Base-by-base conservation (phyloP, 2,329 filamentous ascomycete genomes). In the Nigrospora sphaerica region DNA sequence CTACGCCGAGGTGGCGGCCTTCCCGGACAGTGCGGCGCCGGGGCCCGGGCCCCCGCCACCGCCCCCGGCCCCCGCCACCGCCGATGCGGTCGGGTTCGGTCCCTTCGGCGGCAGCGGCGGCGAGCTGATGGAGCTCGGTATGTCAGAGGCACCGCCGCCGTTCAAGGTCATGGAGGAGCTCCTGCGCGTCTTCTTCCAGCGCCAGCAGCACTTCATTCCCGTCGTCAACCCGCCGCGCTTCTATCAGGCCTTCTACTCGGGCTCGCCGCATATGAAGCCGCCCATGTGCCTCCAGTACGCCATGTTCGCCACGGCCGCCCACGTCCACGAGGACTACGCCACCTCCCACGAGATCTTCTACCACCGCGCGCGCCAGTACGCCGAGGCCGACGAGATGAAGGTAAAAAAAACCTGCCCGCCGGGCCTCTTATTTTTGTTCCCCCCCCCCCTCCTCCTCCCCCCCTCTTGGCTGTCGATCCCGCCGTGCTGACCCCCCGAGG, bases 341-440 rank as follows among this genome's bases (percentile, higher is more conserved):
- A 56, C 66, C 95, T 38, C 41, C 6, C 81, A 89, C 50, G 83
- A 86, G 9, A 76, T 91, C 41, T 91, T 96, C 57, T 95, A 96
- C 61, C 77, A 80, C 43, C 78, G 89, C 37, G 80, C 90, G 4
- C 78, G 91, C 31, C 90, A 91, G 53, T 95, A 96, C 59, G 75
- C 85, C 0, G 85, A 96, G 54, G 72, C 78, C 33, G 89, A 95
- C 53, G 89, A 96, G 67, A 85, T 95, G 81, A 89, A 83, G 67
- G 77, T 75, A 54, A 46, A n/a, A n/a, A n/a, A n/a, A n/a, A n/a
- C n/a, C n/a, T n/a, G 32, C 14, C 7, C 12, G 14, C 9, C 12
- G 36, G 19, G 16, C 23, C 33, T 11, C 12, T 10, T n/a, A 35
- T 2, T 4, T 37, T 1, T 18, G 5, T 18, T 14, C 32, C 31